Evolutionary conservation across 148 eudicot genomes (phyloP).

Genomic region (Rhododendron griersonianum): DNA sequence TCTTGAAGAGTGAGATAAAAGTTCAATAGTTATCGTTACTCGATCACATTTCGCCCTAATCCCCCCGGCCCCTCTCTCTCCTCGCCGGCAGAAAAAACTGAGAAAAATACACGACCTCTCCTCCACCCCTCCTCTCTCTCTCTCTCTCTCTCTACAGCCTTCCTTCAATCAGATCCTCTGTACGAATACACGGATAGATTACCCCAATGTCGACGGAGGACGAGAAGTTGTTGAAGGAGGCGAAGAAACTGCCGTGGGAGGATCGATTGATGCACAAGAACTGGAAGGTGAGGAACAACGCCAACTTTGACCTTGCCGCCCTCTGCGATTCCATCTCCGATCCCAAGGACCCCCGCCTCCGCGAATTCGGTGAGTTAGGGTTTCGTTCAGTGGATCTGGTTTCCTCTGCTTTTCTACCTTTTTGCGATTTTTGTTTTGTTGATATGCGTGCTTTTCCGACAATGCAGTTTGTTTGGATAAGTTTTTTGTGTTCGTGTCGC

Average conservation of each 20-base stretch:
- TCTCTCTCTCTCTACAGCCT: no score
- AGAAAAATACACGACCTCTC: no score
- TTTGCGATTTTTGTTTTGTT: neutral
- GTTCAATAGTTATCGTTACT: no score
- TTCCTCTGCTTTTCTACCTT: neutral
- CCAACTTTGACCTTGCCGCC: slow-evolving; percentile 81
- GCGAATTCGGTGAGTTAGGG: slow-evolving; percentile 76
- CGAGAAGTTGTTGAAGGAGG: slow-evolving; percentile 93
- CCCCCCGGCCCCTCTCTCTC: no score
- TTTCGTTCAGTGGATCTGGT: slow-evolving; percentile 31
- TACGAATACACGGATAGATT: neutral
- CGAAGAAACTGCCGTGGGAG: slow-evolving; percentile 94
- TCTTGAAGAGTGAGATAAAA: no score
- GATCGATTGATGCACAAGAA: slow-evolving; percentile 87
- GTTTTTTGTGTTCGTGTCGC: slow-evolving; percentile 11
- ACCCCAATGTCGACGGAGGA: slow-evolving; percentile 74
- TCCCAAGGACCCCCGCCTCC: slow-evolving; percentile 89
- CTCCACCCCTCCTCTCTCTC: no score
- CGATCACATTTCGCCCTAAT: no score
- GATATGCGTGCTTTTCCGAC: neutral
- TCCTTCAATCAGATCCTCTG: neutral
- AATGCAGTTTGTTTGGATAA: slow-evolving; percentile 10
- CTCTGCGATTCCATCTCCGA: slow-evolving; percentile 68
- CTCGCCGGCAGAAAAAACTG: no score
- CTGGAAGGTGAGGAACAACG: slow-evolving; percentile 97